phyloP scores from a whole-genome alignment of 2,329 filamentous ascomycete species.

The Biscogniauxia sp. region DNA sequence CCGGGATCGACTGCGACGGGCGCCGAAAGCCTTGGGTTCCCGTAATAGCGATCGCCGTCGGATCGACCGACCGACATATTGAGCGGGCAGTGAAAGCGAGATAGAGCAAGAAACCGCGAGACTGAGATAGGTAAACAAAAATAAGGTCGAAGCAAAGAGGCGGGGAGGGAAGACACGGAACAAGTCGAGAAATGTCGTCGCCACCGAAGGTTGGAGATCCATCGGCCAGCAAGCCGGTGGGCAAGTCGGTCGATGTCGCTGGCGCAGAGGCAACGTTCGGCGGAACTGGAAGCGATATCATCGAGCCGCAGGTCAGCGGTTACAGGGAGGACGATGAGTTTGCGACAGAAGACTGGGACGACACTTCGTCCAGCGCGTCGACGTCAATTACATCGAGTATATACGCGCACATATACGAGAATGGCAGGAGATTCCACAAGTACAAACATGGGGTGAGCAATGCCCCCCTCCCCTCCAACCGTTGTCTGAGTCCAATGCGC shows the following conservation, averaged over 20 bases:
- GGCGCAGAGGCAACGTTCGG: background rate
- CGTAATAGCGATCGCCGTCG: background rate
- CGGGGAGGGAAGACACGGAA: no score
- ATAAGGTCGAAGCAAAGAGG: no score
- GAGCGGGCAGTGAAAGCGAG: background rate
- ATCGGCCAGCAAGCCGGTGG: background rate
- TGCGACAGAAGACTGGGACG: constrained; percentile 18
- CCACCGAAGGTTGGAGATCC: background rate
- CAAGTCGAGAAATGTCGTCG: background rate
- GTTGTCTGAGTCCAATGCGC: constrained; percentile 1
- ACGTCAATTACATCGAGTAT: constrained; percentile 32
- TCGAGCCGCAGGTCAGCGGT: constrained; percentile 7
- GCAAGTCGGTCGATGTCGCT: background rate
- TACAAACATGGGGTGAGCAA: constrained; percentile 5
- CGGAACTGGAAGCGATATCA: background rate
- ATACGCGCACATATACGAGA: constrained; percentile 34
- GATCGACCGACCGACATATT: background rate
- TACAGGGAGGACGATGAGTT: constrained; percentile 19
- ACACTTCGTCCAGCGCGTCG: constrained; percentile 1
- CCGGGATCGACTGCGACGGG: background rate
- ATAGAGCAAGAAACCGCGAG: background rate
- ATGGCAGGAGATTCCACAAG: constrained; percentile 30
- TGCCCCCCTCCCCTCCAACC: background rate
- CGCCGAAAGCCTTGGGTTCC: background rate
- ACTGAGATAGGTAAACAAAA: background rate